Base-by-base conservation (phyloP, 768 basidiomycete species). In the Coprinopsis marcescibilis region DNA sequence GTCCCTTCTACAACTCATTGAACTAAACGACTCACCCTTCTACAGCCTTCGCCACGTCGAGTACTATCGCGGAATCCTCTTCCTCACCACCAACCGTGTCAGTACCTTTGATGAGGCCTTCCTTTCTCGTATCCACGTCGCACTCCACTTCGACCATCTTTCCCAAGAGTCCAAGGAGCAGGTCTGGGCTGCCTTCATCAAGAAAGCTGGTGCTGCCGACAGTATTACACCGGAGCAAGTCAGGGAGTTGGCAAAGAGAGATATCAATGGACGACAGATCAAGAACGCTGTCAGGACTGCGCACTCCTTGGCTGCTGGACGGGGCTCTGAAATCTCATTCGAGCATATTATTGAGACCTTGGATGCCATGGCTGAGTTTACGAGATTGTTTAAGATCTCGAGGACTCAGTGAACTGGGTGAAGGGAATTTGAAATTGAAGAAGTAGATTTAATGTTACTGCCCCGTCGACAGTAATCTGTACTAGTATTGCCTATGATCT, bases 241-340 rank as follows among this genome's bases (percentile, higher is more conserved):
- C 32, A 60, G 56, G 24, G 60, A 65, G 35, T 65, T 84, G 5
- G 75, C 77, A 2, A 65, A 62, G 57, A 67, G 74, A 51, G 67
- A 73, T 34, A 67, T 83, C 48, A 83, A 83, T 55, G 82, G 82
- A 8, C 56, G 80, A 34, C 78, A 82, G 64, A 83, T 83, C 57
- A 85, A 82, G 74, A 84, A 85, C 52, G 78, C 78, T 4, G 77
- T 77, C 19, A 67, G 77, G 51, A 84, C 80, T 2, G 81, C 81
- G n/a, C 72, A 75, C 45, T 77, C 78, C 42, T 65, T 83, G 24
- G 81, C 82, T 13, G 49, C 66, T 3, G 77, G 72, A 0, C 60
- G 73, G 15, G 66, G 69, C 27, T 70, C 78, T 61, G 60, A 57
- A 35, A 62, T 83, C 11, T 60, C 57, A n/a, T 76, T 68, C 53